Percentiles rank a stretch among this genome's conserved stretches.
Conservation (phyloP, 108 stramenopile species). For the Nannochloropsis gaditana region DNA sequence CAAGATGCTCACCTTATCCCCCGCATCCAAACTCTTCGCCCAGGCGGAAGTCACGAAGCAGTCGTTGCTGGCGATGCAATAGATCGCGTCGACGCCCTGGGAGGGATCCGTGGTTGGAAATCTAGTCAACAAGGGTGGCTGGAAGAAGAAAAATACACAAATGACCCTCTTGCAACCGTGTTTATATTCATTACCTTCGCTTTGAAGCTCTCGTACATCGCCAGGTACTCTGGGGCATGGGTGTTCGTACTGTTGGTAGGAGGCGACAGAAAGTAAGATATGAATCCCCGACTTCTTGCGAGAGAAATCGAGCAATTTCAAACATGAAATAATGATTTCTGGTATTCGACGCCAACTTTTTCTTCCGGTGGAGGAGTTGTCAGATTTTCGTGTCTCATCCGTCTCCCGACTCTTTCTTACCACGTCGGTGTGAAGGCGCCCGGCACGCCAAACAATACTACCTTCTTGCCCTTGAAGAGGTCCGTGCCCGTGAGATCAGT, state of each 20-base stretch:
- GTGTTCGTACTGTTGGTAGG: not conserved
- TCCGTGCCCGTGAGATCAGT: not conserved
- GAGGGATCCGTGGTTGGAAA: not conserved
- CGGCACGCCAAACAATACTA: not conserved
- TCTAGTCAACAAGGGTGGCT: not conserved
- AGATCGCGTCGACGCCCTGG: slow-evolving; percentile 10
- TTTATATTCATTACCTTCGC: not conserved
- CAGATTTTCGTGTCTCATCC: too few relatives aligned
- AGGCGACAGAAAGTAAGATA: not conserved
- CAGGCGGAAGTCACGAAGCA: not conserved
- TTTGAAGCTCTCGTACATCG: not conserved
- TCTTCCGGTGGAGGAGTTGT: not conserved
- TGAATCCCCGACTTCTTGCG: not conserved
- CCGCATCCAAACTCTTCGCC: not conserved
- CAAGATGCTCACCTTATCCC: not conserved
- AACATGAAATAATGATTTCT: not conserved
- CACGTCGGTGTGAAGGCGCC: not conserved
- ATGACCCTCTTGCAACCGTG: too few relatives aligned
- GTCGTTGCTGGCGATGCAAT: not conserved
- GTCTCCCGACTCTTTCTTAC: not conserved
- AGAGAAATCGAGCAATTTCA: not conserved
- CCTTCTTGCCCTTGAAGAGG: not conserved
- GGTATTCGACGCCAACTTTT: not conserved
- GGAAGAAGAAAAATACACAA: not conserved
- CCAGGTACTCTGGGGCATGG: not conserved